Evolutionary conservation across 192 early-diverging fungal species (phyloP).

Genomic region (Thamnidium elegans): DNA sequence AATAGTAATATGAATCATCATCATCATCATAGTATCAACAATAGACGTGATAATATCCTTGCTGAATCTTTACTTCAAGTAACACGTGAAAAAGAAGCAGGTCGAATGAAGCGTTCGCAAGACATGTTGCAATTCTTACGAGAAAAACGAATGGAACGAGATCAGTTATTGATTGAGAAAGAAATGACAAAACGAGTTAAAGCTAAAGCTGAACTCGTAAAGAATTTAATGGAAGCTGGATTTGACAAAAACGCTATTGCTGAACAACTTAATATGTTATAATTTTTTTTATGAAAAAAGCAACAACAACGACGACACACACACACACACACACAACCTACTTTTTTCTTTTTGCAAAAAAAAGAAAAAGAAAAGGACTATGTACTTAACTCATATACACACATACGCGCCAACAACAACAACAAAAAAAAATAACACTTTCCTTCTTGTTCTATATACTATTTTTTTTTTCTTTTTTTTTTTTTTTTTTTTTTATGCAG

Average conservation of each 20-base stretch:
- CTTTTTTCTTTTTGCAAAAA: too few species aligned
- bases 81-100: conserved; percentile 32
- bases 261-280: conserved; percentile 21
- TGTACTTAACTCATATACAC: too few species aligned
- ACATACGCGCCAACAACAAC: too few species aligned
- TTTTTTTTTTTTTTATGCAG: too few species aligned
- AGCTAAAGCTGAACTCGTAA: conserved; percentile 32
- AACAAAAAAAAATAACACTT: too few species aligned
- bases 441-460: too few species aligned
- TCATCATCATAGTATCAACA: not conserved
- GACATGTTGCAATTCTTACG: conserved; percentile 32
- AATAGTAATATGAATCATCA: not conserved
- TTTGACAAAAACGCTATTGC: conserved; percentile 29
- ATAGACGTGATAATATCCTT: conserved; percentile 9
- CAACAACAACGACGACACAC: too few species aligned
- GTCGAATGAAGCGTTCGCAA: conserved; percentile 32
- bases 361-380: too few species aligned
- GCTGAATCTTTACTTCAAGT: conserved; percentile 30
- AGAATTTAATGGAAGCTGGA: conserved; percentile 29
- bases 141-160: conserved; percentile 28
- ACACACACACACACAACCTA: too few species aligned
- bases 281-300: not conserved
- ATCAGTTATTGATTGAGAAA: conserved; percentile 28
- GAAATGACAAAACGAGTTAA: conserved; percentile 28
- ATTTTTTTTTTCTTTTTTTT: too few species aligned